Conservation (phyloP, 2,329 filamentous ascomycete species). For the Sclerotinia glacialis region DNA sequence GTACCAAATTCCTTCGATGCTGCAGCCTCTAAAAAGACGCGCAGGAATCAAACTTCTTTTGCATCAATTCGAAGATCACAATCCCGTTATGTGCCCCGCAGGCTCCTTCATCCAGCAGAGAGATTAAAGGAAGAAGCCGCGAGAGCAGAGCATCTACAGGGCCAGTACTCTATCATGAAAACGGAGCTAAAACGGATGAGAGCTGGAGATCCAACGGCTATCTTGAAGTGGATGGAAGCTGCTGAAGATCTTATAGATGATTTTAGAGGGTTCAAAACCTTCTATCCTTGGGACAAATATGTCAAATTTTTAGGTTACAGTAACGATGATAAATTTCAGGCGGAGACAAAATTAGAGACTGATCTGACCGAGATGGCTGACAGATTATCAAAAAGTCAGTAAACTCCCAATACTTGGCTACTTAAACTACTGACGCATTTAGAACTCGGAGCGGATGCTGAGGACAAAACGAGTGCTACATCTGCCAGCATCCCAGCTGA, state of each 20-base stretch:
- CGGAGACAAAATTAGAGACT: conserved; percentile 33
- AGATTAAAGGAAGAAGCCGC: conserved; percentile 42
- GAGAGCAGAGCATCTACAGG: conserved; percentile 38
- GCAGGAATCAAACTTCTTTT: conserved; percentile 4
- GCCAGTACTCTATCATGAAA: conserved; percentile 44
- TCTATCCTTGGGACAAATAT: conserved; percentile 66
- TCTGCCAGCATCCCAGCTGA: conserved; percentile 33
- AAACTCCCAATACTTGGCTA: not conserved
- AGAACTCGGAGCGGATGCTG: conserved; percentile 34
- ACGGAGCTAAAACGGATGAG: conserved; percentile 42
- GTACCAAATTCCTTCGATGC: not conserved
- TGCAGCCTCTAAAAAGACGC: conserved; percentile 21
- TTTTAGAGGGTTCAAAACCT: conserved; percentile 60
- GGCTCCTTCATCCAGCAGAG: conserved; percentile 32
- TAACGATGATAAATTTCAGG: conserved; percentile 26
- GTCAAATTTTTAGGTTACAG: conserved; percentile 53
- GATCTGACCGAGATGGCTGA: conserved; percentile 36
- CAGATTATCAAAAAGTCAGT: conserved; percentile 35
- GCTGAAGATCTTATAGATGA: conserved; percentile 60
- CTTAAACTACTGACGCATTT: conserved; percentile 23
- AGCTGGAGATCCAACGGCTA: conserved; percentile 30
- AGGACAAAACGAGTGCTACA: conserved; percentile 23
- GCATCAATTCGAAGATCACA: conserved; percentile 2
- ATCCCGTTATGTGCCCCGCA: conserved; percentile 17
- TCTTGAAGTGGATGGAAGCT: conserved; percentile 54